Percentiles rank a stretch among this genome's conserved stretches.
These are phyloP conservation scores for Typha latifolia DNA, from an alignment of 176 grass and related monocot genomes.

Conservation along the genomic window DNA sequence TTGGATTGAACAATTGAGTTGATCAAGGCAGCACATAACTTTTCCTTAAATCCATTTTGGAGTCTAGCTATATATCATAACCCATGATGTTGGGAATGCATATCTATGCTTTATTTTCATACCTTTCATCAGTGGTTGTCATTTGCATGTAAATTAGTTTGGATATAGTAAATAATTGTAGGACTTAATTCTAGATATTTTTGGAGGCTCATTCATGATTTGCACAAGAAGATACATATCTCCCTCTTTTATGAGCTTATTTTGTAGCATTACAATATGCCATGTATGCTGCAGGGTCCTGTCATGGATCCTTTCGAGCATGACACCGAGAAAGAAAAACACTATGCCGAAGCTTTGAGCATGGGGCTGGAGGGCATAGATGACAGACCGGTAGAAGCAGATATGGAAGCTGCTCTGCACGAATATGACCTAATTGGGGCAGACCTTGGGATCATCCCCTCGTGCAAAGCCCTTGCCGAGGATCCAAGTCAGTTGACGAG, in stretches of 20 bases:
- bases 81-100: no score
- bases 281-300: conserved; percentile 35
- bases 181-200: no score
- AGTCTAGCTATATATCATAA: no score
- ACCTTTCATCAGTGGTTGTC: no score
- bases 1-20: no score
- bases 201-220: no score
- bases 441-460: conserved; percentile 66
- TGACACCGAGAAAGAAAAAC: conserved; percentile 50
- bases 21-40: no score
- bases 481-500: conserved; percentile 62
- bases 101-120: no score
- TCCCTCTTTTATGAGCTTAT: not conserved
- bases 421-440: conserved; percentile 53
- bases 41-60: no score
- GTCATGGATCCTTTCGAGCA: conserved; percentile 79
- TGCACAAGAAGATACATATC: not conserved
- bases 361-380: conserved; percentile 35
- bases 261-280: no score
- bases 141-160: no score
- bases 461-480: conserved; percentile 32
- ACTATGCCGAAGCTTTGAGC: conserved; percentile 48
- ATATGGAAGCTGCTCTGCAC: conserved; percentile 47
- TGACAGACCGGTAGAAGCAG: conserved; percentile 30
- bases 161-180: no score